Conservation (phyloP, 2,329 filamentous ascomycete species). For the Ophiostoma ips region DNA sequence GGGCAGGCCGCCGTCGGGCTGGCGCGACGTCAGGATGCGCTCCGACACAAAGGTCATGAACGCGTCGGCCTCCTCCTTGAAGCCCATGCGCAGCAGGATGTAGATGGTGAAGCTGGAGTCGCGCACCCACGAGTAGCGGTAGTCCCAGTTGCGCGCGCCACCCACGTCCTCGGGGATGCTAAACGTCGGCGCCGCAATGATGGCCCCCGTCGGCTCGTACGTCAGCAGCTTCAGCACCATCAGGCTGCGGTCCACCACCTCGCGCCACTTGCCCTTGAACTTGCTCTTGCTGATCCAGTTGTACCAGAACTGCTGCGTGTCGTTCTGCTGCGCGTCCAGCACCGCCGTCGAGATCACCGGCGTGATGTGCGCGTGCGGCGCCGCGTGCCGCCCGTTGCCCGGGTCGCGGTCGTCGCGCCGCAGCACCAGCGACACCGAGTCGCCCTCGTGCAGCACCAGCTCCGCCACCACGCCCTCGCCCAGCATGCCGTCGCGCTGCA, state of each 20-base stretch:
- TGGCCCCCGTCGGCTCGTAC: conserved; percentile 65
- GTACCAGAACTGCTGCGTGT: conserved; percentile 59
- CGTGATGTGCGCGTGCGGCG: conserved; percentile 32
- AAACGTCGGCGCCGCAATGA: conserved; percentile 63
- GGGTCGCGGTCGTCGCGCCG: conserved; percentile 42
- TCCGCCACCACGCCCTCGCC: conserved; percentile 50
- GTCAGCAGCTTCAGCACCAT: conserved; percentile 66
- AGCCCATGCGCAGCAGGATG: conserved; percentile 62
- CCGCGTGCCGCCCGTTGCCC: not conserved
- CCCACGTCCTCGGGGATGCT: conserved; percentile 63
- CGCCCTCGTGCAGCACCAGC: conserved; percentile 48
- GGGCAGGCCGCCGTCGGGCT: conserved; percentile 46
- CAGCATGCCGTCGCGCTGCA: conserved; percentile 34
- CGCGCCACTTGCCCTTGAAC: conserved; percentile 59
- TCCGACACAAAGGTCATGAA: conserved; percentile 70
- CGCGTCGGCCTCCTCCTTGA: conserved; percentile 59
- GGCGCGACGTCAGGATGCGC: conserved; percentile 48
- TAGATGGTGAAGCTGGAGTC: conserved; percentile 70
- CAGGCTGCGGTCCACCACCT: conserved; percentile 56
- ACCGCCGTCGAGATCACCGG: conserved; percentile 42
- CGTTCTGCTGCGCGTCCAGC: conserved; percentile 49
- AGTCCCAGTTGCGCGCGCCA: conserved; percentile 54
- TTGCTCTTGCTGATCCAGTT: conserved; percentile 58
- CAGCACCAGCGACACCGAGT: conserved; percentile 55
- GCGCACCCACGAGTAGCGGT: conserved; percentile 65